Evolutionary conservation across 2,329 filamentous ascomycete genomes (phyloP), one percentile per base, ranked within the genome.

Genomic region (Parastagonospora nodorum): DNA sequence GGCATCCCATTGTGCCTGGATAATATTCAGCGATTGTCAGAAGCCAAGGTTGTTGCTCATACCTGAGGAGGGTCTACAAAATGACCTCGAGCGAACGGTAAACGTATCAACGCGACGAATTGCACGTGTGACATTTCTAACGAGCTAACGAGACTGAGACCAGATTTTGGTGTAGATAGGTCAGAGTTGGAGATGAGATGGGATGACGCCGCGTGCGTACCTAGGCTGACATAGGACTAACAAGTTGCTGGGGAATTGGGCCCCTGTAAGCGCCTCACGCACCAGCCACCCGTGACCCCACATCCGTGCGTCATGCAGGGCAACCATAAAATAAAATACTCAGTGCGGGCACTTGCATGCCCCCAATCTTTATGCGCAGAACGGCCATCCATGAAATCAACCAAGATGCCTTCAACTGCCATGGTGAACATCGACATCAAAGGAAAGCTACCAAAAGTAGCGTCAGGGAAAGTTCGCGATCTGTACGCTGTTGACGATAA

Each of bases 61-160:
- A 92, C 92, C 58, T 88, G 87, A 40, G 90, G 89, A 50, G 94
- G 94, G 74, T 99, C 93, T 55, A 92, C 84, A 76, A 99, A 99
- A 65, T 89, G 86, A 35, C 89, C 88, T 49, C 94, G 84, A 31
- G 88, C 84, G 67, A 96, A 95, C 19, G 94, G 94, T n/a, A 97
- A 83, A 56, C 92, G 84, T 57, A 99, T 84, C 66, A 96, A 90
- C 52, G 96, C 87, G 11, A 90, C 96, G 71, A 75, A 83, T 46
- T 78, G 78, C 14, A 63, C 54, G 2, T 56, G 51, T 36, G 66
- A 54, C 69, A 72, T 72, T 1, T 16, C 35, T 43, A 39, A 39
- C 15, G 24, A 27, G n/a, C n/a, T 16, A 29, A 24, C 19, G 15
- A 35, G 27, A 14, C 31, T 36, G 43, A 10, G 8, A 10, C 11